phyloP scores from a whole-genome alignment of 495 filamentous ascomycete genomes.

The Penicillium angulare region DNA sequence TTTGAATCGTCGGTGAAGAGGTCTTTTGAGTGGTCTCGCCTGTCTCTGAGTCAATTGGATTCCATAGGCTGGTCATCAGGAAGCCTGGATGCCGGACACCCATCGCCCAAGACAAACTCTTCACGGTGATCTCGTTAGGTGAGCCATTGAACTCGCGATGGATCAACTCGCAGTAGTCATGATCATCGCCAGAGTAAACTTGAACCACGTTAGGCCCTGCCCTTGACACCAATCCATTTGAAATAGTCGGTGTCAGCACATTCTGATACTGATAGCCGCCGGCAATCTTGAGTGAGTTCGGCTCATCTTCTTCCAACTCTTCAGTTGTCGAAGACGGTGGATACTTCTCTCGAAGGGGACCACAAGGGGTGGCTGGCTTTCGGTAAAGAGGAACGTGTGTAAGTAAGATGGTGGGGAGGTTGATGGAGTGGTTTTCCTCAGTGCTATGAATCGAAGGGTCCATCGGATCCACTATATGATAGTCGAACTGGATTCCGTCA shows the following conservation, averaged over 20 bases:
- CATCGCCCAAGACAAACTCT: conserved; percentile 93
- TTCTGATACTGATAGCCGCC: conserved; percentile 96
- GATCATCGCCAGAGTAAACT: conserved; percentile 94
- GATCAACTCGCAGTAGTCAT: conserved; percentile 91
- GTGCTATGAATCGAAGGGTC: conserved; percentile 26
- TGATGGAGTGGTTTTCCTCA: conserved; percentile 21
- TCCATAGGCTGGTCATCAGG: conserved; percentile 84
- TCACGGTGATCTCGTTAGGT: conserved; percentile 89
- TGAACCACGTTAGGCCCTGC: conserved; percentile 69
- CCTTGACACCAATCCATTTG: conserved; percentile 65
- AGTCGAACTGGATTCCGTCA: conserved; percentile 47
- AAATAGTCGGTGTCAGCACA: conserved; percentile 73
- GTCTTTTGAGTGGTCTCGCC: conserved; percentile 54
- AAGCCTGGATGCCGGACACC: conserved; percentile 90
- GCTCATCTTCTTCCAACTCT: conserved; percentile 65
- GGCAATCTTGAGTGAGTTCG: conserved; percentile 71
- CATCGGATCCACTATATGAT: conserved; percentile 36
- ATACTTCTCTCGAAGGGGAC: conserved; percentile 79
- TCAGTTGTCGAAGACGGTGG: conserved; percentile 62
- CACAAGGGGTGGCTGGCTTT: conserved; percentile 76
- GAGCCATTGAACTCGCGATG: conserved; percentile 67
- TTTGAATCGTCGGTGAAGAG: conserved; percentile 64
- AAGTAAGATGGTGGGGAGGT: conserved; percentile 81
- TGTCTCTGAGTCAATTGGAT: conserved; percentile 66
- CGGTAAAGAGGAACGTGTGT: conserved; percentile 92